Evolutionary conservation across 1,139 yeast genomes (phyloP).

Genomic region (Candida sp.): DNA sequence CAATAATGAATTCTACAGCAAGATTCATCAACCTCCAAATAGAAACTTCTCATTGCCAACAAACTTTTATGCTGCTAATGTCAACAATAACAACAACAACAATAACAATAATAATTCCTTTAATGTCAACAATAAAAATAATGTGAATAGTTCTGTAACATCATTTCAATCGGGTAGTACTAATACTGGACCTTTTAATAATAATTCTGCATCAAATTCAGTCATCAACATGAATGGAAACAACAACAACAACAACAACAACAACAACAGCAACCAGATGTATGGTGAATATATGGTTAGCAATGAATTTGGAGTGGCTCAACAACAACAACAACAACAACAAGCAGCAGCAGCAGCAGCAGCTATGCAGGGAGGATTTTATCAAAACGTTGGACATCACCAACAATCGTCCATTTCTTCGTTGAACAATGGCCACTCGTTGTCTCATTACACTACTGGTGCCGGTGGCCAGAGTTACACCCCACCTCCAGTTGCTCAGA

Average conservation of each 20-base stretch:
- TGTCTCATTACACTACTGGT: constrained; percentile 12
- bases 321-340: constrained; percentile 8
- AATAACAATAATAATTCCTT: constrained; percentile 5
- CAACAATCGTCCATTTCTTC: constrained; percentile 12
- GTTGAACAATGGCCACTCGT: constrained; percentile 5
- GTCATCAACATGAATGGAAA: constrained; percentile 8
- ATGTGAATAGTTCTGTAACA: constrained; percentile 11
- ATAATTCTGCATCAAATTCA: constrained; percentile 11
- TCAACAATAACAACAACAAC: constrained; percentile 7
- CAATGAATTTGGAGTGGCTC: constrained; percentile 4
- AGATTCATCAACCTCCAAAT: constrained; percentile 9
- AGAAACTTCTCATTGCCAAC: constrained; percentile 16
- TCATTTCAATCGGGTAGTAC: constrained; percentile 10
- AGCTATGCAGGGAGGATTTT: constrained; percentile 1
- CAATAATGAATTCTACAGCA: constrained; percentile 7
- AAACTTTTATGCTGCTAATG: constrained; percentile 13
- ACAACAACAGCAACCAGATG: not conserved
- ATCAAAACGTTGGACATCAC: constrained; percentile 7
- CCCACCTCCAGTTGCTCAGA: constrained; percentile 9
- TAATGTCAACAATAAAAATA: constrained; percentile 8
- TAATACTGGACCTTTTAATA: constrained; percentile 7
- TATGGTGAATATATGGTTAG: constrained; percentile 7
- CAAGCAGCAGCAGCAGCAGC: constrained; percentile 7
- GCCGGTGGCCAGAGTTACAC: constrained; percentile 6
- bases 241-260: not conserved